Evolutionary conservation across 2,329 filamentous ascomycete species (phyloP).

Genomic region (Trichoderma guizhouense): DNA sequence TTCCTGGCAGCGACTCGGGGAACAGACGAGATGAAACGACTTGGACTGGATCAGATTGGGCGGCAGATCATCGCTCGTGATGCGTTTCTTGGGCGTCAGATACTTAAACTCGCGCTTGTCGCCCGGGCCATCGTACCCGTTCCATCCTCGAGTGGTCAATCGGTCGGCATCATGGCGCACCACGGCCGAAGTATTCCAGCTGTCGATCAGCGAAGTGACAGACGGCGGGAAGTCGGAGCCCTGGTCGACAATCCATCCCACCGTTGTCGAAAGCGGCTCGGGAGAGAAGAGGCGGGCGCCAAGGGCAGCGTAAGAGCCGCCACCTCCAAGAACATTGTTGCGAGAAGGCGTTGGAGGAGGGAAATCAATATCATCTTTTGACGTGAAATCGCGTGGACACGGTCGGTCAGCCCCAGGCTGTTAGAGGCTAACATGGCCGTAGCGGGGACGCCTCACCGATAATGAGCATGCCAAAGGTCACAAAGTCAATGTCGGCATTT

Average conservation of each 20-base stretch:
- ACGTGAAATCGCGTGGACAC: background rate
- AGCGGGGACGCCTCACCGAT: slow-evolving; percentile 50
- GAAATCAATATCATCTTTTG: slow-evolving; percentile 85
- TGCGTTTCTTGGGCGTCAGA: slow-evolving; percentile 76
- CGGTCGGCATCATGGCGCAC: slow-evolving; percentile 64
- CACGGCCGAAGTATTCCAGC: slow-evolving; percentile 73
- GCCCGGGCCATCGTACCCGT: slow-evolving; percentile 73
- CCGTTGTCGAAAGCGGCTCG: slow-evolving; percentile 56
- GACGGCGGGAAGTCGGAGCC: slow-evolving; percentile 79
- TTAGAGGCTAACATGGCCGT: slow-evolving; percentile 3
- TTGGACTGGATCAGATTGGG: slow-evolving; percentile 64
- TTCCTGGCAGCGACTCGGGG: slow-evolving; percentile 69
- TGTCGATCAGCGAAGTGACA: slow-evolving; percentile 60
- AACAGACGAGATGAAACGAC: slow-evolving; percentile 86
- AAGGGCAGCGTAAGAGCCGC: slow-evolving; percentile 79
- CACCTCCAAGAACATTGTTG: slow-evolving; percentile 79
- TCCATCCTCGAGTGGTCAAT: slow-evolving; percentile 87
- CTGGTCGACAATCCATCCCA: slow-evolving; percentile 89
- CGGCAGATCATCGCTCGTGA: slow-evolving; percentile 70
- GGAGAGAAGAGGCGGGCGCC: slow-evolving; percentile 87
- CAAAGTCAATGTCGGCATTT: slow-evolving; percentile 53
- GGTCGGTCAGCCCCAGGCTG: slow-evolving; percentile 8
- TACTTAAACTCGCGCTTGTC: slow-evolving; percentile 79
- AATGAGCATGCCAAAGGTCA: slow-evolving; percentile 71
- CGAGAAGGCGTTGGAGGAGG: slow-evolving; percentile 65